phyloP scores from a whole-genome alignment of 768 basidiomycete genomes.

The Mycena rosella region DNA sequence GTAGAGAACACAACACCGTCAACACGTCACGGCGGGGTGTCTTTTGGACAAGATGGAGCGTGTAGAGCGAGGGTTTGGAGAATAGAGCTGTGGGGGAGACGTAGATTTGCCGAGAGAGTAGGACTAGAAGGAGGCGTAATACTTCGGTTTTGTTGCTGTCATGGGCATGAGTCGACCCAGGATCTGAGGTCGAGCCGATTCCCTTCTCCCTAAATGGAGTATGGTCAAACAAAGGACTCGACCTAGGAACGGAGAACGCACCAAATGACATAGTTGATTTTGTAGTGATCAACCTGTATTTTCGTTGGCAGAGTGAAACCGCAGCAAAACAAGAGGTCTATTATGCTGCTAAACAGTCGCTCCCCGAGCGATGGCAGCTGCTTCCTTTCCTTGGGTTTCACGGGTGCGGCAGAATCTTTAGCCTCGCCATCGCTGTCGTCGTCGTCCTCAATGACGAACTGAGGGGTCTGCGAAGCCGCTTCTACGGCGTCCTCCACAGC shows the following conservation, averaged over 20 bases:
- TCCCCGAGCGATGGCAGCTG: conserved; percentile 84
- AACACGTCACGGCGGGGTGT: conserved; percentile 86
- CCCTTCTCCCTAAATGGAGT: conserved; percentile 85
- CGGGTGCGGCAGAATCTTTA: conserved; percentile 44
- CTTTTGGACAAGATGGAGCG: conserved; percentile 82
- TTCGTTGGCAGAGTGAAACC: conserved; percentile 90
- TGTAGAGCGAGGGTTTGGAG: conserved; percentile 80
- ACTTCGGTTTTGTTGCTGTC: conserved; percentile 92
- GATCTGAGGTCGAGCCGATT: conserved; percentile 87
- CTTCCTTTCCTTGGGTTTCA: conserved; percentile 54
- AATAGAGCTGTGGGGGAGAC: conserved; percentile 77
- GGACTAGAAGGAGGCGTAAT: conserved; percentile 86
- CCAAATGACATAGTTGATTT: conserved; percentile 92
- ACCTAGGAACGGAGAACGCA: conserved; percentile 51
- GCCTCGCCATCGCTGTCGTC: conserved; percentile 67
- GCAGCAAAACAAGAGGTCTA: conserved; percentile 93
- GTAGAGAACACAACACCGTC: conserved; percentile 90
- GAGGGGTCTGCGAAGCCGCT: conserved; percentile 53
- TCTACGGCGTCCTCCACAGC: conserved; percentile 52
- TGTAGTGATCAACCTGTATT: conserved; percentile 82
- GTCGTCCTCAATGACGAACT: conserved; percentile 94
- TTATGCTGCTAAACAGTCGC: conserved; percentile 79
- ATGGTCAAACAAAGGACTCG: neutral
- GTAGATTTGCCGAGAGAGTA: conserved; percentile 94
- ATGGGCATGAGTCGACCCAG: conserved; percentile 69